phyloP scores from a whole-genome alignment of 1,284 basidiomycete species.

The Cutaneotrichosporon sp. region DNA sequence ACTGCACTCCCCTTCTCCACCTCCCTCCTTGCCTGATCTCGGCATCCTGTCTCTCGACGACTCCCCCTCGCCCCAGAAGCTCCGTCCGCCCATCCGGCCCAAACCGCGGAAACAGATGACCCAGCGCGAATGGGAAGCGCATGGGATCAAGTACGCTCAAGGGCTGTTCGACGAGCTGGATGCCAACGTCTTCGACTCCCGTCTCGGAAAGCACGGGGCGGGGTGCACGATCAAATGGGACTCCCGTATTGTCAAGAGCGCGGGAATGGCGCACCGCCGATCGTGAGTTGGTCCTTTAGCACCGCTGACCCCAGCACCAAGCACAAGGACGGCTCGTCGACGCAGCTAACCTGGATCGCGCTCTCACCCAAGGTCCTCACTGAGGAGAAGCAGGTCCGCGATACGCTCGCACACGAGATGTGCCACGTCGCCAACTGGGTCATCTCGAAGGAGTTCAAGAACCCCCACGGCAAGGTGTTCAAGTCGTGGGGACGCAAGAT shows the following conservation, averaged over 20 bases:
- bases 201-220: conserved; percentile 26
- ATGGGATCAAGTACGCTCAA: conserved; percentile 18
- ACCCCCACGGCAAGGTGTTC: conserved; percentile 45
- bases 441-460: conserved; percentile 41
- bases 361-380: conserved; percentile 38
- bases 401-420: conserved; percentile 48
- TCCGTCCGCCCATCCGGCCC: not conserved
- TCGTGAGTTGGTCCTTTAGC: conserved; percentile 14
- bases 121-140: conserved; percentile 11
- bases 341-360: conserved; percentile 21
- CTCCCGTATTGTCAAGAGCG: conserved; percentile 41
- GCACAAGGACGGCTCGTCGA: conserved; percentile 13
- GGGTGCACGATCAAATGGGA: conserved; percentile 38
- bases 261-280: conserved; percentile 36
- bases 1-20: conserved; percentile 26
- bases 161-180: conserved; percentile 42
- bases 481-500: conserved; percentile 45
- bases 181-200: conserved; percentile 33
- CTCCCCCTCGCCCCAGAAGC: not conserved
- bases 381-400: conserved; percentile 37
- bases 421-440: conserved; percentile 46
- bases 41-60: conserved; percentile 8
- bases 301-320: not conserved
- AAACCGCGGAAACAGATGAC: conserved; percentile 23
- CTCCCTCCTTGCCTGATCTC: conserved; percentile 21